A percentile compares a stretch with the other conserved stretches of the same genome.
Conservation (phyloP, 768 basidiomycete genomes). For the Collybiopsis confluens region DNA sequence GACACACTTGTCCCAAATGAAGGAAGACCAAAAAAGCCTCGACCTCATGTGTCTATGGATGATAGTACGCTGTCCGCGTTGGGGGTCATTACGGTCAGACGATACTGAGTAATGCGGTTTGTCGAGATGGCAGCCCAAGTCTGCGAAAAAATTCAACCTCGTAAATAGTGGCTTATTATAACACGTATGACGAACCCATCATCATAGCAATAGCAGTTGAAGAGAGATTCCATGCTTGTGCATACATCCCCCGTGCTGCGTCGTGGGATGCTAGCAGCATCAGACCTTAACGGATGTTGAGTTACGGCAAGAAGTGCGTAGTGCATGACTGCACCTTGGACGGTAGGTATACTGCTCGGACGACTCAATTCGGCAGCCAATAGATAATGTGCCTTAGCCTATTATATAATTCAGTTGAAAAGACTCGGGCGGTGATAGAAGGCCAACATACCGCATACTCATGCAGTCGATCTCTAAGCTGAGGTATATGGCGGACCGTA, state of each 20-base stretch:
- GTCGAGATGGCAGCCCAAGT: slow-evolving; percentile 10
- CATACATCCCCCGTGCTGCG: slow-evolving; percentile 9
- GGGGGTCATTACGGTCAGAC: background rate
- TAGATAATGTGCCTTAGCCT: slow-evolving; percentile 9
- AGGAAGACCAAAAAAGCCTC: slow-evolving; percentile 8
- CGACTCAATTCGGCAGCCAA: slow-evolving; percentile 5
- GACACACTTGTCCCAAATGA: slow-evolving; percentile 11
- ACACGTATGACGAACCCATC: slow-evolving; percentile 1
- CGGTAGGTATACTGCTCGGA: slow-evolving; percentile 8
- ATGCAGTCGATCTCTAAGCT: slow-evolving; percentile 3
- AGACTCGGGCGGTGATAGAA: background rate
- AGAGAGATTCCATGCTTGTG: slow-evolving; percentile 8
- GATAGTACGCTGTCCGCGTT: background rate
- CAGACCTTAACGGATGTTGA: background rate
- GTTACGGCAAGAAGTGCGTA: background rate
- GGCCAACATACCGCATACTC: slow-evolving; percentile 7
- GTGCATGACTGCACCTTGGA: slow-evolving; percentile 3
- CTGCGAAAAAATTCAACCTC: no score
- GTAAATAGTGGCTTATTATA: no score
- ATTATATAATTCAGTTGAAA: background rate
- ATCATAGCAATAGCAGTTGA: slow-evolving; percentile 9
- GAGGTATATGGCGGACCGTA: slow-evolving; percentile 7
- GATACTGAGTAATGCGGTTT: background rate
- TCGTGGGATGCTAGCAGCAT: slow-evolving; percentile 8
- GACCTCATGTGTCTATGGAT: slow-evolving; percentile 2